phyloP scores from a whole-genome alignment of 108 stramenopile species.

The Tribonema minus region DNA sequence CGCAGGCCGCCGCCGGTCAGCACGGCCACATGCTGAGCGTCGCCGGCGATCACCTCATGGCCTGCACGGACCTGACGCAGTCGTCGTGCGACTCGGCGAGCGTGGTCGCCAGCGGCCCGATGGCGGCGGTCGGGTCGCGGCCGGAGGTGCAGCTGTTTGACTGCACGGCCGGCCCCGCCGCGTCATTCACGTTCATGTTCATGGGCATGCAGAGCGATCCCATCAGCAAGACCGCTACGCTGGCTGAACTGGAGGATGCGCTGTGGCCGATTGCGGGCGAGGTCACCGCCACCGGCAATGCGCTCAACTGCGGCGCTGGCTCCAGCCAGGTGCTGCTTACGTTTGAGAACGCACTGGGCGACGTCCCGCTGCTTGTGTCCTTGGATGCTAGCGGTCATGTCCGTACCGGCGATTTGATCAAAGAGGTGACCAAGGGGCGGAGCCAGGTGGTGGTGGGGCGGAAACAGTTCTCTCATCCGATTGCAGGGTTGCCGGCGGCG shows the following conservation, averaged over 20 bases:
- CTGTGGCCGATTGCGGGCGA: slow-evolving; percentile 10
- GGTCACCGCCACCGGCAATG: slow-evolving; percentile 11
- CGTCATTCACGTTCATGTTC: slow-evolving; percentile 11
- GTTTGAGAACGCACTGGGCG: slow-evolving; percentile 26
- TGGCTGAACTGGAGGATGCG: slow-evolving; percentile 16
- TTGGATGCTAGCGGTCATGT: no score
- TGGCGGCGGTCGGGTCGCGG: not conserved
- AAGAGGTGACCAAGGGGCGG: slow-evolving; percentile 16
- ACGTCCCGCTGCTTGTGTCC: slow-evolving; percentile 6
- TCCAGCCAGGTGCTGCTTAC: no score
- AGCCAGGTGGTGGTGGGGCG: slow-evolving; percentile 14
- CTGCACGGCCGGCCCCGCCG: slow-evolving; percentile 18
- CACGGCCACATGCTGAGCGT: no score
- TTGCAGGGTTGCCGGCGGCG: not conserved
- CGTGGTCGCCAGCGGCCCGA: no score
- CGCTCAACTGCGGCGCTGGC: no score
- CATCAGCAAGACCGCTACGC: not conserved
- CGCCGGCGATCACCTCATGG: no score
- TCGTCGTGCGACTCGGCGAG: no score
- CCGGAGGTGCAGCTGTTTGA: slow-evolving; percentile 12
- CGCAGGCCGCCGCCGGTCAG: no score
- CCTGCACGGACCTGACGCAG: no score
- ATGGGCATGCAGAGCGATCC: not conserved
- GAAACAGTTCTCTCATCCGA: slow-evolving; percentile 5
- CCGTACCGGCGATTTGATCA: no score